These are phyloP conservation scores for Polyporus tsugae DNA, from an alignment of 1,284 basidiomycete species.

Conservation along the genomic window DNA sequence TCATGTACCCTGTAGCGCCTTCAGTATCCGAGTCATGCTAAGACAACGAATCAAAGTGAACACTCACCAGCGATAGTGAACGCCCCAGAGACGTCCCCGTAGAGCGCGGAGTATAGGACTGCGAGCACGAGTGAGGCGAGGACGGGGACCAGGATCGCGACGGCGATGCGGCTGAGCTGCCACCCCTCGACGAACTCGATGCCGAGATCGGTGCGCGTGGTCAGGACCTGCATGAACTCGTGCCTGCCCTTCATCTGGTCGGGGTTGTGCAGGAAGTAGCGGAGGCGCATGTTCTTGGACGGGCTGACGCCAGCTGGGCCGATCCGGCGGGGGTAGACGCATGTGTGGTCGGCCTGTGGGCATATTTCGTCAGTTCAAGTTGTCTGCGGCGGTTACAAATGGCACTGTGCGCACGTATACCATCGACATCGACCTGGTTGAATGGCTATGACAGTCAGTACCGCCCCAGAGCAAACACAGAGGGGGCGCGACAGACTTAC, in stretches of 20 bases:
- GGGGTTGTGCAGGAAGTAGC: slow-evolving; percentile 32
- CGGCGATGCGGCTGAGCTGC: slow-evolving; percentile 30
- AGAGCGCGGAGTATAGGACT: slow-evolving; percentile 26
- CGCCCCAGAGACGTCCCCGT: slow-evolving; percentile 27
- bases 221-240: slow-evolving; percentile 9
- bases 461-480: background rate
- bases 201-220: slow-evolving; percentile 1
- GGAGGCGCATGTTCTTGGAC: slow-evolving; percentile 33
- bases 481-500: slow-evolving; percentile 13
- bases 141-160: slow-evolving; percentile 30
- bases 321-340: slow-evolving; percentile 34
- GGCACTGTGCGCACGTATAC: slow-evolving; percentile 11
- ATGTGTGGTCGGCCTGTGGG: slow-evolving; percentile 25
- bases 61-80: slow-evolving; percentile 36
- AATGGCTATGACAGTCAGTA: background rate
- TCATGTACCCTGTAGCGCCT: slow-evolving; percentile 28
- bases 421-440: slow-evolving; percentile 13
- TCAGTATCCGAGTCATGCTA: background rate
- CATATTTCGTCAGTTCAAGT: background rate
- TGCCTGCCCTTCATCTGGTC: slow-evolving; percentile 24
- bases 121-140: slow-evolving; percentile 25
- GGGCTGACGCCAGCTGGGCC: slow-evolving; percentile 27
- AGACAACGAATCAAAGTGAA: background rate
- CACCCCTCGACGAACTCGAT: slow-evolving; percentile 35
- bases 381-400: no score